These are phyloP conservation scores for Nakazawaea sp. DNA, from an alignment of 805 yeast genomes.

Conservation along the genomic window DNA sequence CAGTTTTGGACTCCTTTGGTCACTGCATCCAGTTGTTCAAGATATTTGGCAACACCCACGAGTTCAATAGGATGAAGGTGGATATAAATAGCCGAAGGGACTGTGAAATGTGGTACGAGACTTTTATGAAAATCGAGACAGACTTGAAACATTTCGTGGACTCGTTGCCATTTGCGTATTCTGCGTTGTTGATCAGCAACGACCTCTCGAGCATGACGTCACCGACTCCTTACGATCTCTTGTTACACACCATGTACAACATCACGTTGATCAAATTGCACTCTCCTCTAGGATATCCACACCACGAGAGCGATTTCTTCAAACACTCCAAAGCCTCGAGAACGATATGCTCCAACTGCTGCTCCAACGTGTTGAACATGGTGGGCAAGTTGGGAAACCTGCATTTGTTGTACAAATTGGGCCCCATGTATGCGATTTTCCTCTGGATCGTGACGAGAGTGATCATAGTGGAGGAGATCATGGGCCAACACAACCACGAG, in stretches of 20 bases:
- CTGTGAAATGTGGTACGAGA: conserved; percentile 1
- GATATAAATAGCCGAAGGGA: neutral
- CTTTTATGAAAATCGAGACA: conserved; percentile 1
- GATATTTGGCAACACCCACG: conserved; percentile 8
- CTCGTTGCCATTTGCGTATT: conserved; percentile 3
- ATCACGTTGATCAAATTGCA: conserved; percentile 18
- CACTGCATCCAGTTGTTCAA: conserved; percentile 8
- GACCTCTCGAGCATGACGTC: neutral
- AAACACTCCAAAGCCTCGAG: conserved; percentile 17
- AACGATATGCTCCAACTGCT: conserved; percentile 12
- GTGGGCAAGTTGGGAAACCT: conserved; percentile 1
- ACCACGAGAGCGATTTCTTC: conserved; percentile 16
- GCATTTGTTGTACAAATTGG: conserved; percentile 12
- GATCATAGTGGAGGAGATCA: conserved; percentile 21
- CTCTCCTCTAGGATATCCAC: conserved; percentile 19
- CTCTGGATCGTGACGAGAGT: conserved; percentile 27
- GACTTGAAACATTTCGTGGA: conserved; percentile 7
- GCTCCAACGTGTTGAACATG: conserved; percentile 6
- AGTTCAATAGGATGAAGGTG: conserved; percentile 1
- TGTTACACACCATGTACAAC: conserved; percentile 13
- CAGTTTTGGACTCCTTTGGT: conserved; percentile 4
- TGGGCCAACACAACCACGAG: conserved; percentile 4
- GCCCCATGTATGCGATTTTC: conserved; percentile 25
- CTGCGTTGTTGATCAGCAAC: conserved; percentile 4
- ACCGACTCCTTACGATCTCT: neutral